Evolutionary conservation across 495 filamentous ascomycete species (phyloP).

Genomic region (Filosporella fistucella): DNA sequence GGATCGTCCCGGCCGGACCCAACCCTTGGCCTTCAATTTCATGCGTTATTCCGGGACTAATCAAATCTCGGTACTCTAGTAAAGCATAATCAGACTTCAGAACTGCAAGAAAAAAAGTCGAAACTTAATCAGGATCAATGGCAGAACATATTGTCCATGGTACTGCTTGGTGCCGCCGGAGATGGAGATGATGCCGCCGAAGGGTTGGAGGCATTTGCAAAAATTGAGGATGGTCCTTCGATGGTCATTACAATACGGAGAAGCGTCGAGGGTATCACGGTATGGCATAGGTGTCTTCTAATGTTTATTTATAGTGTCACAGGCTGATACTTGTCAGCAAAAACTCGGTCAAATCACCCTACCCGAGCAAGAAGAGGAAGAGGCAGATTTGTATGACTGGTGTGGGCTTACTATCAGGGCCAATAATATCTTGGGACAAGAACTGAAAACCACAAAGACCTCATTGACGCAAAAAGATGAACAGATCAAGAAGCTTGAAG

Average conservation of each 20-base stretch:
- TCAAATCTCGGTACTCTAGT: slow-evolving; percentile 32
- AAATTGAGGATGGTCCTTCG: slow-evolving; percentile 30
- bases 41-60: slow-evolving; percentile 26
- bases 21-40: slow-evolving; percentile 14
- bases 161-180: slow-evolving; percentile 27
- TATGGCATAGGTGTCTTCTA: slow-evolving; percentile 22
- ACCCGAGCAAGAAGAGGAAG: slow-evolving; percentile 54
- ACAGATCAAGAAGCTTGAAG: slow-evolving; percentile 45
- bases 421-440: slow-evolving; percentile 25
- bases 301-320: not conserved
- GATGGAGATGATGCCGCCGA: slow-evolving; percentile 16
- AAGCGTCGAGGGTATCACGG: slow-evolving; percentile 52
- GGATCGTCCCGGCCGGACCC: slow-evolving; percentile 6
- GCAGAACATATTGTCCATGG: slow-evolving; percentile 39
- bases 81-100: slow-evolving; percentile 35
- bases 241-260: slow-evolving; percentile 51
- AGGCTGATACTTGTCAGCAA: slow-evolving; percentile 43
- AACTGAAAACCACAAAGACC: slow-evolving; percentile 41
- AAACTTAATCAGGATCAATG: slow-evolving; percentile 53
- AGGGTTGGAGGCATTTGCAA: slow-evolving; percentile 28
- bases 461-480: slow-evolving; percentile 39
- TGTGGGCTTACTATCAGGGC: slow-evolving; percentile 44
- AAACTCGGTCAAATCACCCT: slow-evolving; percentile 64
- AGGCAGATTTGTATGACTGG: slow-evolving; percentile 73
- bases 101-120: slow-evolving; percentile 48